phyloP scores from a whole-genome alignment of 352 stramenopile genomes.

The Globisporangium emineosum region DNA sequence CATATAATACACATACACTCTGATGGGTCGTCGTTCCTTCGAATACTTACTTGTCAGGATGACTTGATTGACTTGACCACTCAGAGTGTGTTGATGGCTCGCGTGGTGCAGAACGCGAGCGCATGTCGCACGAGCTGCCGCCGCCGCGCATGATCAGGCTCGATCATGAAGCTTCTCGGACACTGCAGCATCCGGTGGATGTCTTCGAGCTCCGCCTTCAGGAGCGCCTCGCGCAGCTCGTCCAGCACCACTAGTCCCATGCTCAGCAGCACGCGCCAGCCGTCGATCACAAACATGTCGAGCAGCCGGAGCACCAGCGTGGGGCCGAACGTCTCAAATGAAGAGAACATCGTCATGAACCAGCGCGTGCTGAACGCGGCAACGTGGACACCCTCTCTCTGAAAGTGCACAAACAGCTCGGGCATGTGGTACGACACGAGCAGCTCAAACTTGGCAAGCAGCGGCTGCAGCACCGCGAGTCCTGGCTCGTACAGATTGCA shows the following conservation, averaged over 20 bases:
- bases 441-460: conserved; percentile 65
- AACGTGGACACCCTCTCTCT: conserved; percentile 59
- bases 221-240: conserved; percentile 51
- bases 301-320: conserved; percentile 63
- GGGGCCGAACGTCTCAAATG: conserved; percentile 72
- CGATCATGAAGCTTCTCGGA: conserved; percentile 48
- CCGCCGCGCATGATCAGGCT: conserved; percentile 35
- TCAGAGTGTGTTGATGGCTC: conserved; percentile 35
- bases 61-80: not conserved
- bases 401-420: conserved; percentile 52
- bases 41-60: not conserved
- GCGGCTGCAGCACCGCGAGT: conserved; percentile 58
- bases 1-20: not conserved
- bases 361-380: conserved; percentile 72
- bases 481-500: conserved; percentile 78
- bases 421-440: conserved; percentile 68
- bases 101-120: conserved; percentile 62
- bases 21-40: not conserved
- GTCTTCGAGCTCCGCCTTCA: conserved; percentile 57
- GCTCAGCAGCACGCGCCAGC: conserved; percentile 77
- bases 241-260: conserved; percentile 78
- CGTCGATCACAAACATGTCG: conserved; percentile 80
- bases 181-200: conserved; percentile 69
- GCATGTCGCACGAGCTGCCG: conserved; percentile 55
- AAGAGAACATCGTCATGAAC: conserved; percentile 86